Evolutionary conservation across 1,284 basidiomycete species (phyloP).

Genomic region (Rhodotorula sp.): DNA sequence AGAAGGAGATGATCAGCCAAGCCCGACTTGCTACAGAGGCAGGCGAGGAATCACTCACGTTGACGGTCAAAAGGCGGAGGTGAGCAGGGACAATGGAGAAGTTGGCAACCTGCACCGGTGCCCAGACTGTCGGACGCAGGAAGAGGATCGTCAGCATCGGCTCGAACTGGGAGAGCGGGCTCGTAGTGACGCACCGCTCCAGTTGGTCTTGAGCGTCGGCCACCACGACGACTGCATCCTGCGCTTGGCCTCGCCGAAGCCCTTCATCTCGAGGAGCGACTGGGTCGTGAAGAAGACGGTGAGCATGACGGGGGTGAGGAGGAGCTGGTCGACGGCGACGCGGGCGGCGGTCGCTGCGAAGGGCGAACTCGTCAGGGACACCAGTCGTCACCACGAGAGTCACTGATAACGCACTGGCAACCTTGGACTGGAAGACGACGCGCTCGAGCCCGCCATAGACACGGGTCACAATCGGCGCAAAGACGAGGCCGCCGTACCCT

Average conservation of each 20-base stretch:
- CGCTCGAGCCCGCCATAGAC: slow-evolving; percentile 42
- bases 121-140: slow-evolving; percentile 1
- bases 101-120: slow-evolving; percentile 58
- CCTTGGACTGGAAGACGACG: slow-evolving; percentile 32
- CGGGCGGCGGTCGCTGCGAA: slow-evolving; percentile 46
- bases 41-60: slow-evolving; percentile 52
- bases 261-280: slow-evolving; percentile 70
- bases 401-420: not conserved
- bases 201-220: slow-evolving; percentile 57
- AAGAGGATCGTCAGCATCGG: not conserved
- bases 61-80: slow-evolving; percentile 72
- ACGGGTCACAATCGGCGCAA: slow-evolving; percentile 39
- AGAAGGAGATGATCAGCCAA: not conserved
- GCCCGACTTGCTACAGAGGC: no score
- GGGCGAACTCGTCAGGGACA: not conserved
- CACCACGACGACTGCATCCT: slow-evolving; percentile 67
- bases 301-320: slow-evolving; percentile 68
- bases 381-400: not conserved
- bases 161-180: no score
- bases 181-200: slow-evolving; percentile 53
- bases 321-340: slow-evolving; percentile 72
- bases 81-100: slow-evolving; percentile 76
- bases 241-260: slow-evolving; percentile 58
- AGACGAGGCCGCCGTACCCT: slow-evolving; percentile 62
- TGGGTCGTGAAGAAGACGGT: slow-evolving; percentile 72